phyloP scores from a whole-genome alignment of 75 land plant genomes.

The Ceratopteris richardii region DNA sequence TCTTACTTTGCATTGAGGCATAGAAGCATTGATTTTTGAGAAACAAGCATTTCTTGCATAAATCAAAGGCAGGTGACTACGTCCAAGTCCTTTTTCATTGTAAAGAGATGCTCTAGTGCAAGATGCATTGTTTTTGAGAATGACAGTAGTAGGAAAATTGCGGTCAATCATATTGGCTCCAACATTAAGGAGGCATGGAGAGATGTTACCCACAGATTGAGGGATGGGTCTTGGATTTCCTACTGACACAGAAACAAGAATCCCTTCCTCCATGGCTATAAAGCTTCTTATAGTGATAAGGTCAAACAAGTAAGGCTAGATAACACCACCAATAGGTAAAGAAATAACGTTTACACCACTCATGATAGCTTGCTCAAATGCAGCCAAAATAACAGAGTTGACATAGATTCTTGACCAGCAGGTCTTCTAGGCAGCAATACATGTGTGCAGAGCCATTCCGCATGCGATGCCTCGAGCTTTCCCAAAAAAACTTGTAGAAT shows the following conservation, averaged over 20 bases:
- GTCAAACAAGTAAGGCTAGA: slow-evolving; percentile 25
- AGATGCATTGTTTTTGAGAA: slow-evolving; percentile 22
- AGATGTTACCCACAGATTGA: slow-evolving; percentile 23
- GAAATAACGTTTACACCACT: slow-evolving; percentile 34
- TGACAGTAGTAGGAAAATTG: slow-evolving; percentile 24
- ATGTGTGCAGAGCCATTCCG: slow-evolving; percentile 28
- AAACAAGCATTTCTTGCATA: too few relatives aligned
- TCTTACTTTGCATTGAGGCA: too few relatives aligned
- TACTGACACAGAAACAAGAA: too few relatives aligned
- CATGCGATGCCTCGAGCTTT: slow-evolving; percentile 22
- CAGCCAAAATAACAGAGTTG: slow-evolving; percentile 34
- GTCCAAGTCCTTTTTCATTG: too few relatives aligned
- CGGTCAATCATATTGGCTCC: slow-evolving; percentile 32
- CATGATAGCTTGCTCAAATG: slow-evolving; percentile 28
- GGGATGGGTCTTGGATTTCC: slow-evolving; percentile 27
- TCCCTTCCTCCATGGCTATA: too few relatives aligned
- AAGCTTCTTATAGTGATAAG: slow-evolving; percentile 28
- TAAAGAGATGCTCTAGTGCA: too few relatives aligned
- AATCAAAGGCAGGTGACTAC: too few relatives aligned
- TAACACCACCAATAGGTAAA: slow-evolving; percentile 28
- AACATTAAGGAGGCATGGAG: slow-evolving; percentile 33
- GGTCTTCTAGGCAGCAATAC: slow-evolving; percentile 32
- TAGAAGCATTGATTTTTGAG: too few relatives aligned
- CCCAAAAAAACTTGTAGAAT: slow-evolving; percentile 26
- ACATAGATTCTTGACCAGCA: slow-evolving; percentile 27